A percentile compares a stretch with the other conserved stretches of the same genome.
Conservation (phyloP, 2,329 filamentous ascomycete species). For the Aureobasidium zeae region DNA sequence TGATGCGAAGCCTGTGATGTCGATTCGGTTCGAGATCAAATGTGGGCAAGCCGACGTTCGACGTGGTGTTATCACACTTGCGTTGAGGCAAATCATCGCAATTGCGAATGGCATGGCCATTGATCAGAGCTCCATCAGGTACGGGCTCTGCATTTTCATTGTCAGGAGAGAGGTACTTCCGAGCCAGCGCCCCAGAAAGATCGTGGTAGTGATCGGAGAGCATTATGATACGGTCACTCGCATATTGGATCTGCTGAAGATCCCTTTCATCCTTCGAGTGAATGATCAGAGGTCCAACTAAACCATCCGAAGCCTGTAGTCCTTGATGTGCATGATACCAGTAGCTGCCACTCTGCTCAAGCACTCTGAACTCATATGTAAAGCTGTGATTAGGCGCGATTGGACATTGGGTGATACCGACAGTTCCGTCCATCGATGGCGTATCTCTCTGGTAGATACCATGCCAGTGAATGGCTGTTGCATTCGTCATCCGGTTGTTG, state of each 20-base stretch:
- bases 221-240: constrained; percentile 51
- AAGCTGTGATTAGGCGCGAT: constrained; percentile 48
- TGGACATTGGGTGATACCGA: constrained; percentile 54
- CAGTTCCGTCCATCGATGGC: constrained; percentile 56
- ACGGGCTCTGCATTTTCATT: constrained; percentile 49
- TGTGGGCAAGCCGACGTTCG: constrained; percentile 23
- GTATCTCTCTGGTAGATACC: constrained; percentile 61
- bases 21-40: constrained; percentile 35
- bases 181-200: constrained; percentile 37
- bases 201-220: constrained; percentile 62
- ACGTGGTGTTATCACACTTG: constrained; percentile 29
- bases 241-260: constrained; percentile 34
- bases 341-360: constrained; percentile 36
- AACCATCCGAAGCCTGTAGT: constrained; percentile 50
- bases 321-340: constrained; percentile 57
- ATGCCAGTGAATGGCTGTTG: constrained; percentile 57
- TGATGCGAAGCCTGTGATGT: constrained; percentile 51
- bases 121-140: constrained; percentile 36
- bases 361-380: constrained; percentile 53
- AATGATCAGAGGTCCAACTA: constrained; percentile 53
- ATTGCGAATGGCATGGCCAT: constrained; percentile 32
- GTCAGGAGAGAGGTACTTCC: constrained; percentile 44
- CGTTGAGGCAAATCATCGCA: constrained; percentile 31
- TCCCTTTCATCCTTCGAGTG: constrained; percentile 41
- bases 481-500: constrained; percentile 50